phyloP scores from a whole-genome alignment of 2,329 filamentous ascomycete species.

The Fusarium verticillioides region DNA sequence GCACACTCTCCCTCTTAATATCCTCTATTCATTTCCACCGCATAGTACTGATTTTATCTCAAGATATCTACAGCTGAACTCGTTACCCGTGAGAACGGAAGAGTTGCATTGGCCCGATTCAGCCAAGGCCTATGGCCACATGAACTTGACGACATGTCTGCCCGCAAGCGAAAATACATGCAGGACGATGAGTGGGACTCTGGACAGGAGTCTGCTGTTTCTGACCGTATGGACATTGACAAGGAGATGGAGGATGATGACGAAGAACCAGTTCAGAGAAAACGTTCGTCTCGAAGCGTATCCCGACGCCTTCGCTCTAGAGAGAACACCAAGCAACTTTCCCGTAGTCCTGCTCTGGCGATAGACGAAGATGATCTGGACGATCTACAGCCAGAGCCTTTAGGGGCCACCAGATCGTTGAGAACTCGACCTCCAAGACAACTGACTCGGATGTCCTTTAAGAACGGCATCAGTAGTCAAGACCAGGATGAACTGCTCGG shows the following conservation, averaged over 20 bases:
- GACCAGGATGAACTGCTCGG: slow-evolving; percentile 50
- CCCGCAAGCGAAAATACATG: slow-evolving; percentile 49
- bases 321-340: slow-evolving; percentile 36
- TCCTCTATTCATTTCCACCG: neutral
- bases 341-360: slow-evolving; percentile 21
- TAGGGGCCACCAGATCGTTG: slow-evolving; percentile 31
- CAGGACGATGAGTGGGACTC: slow-evolving; percentile 46
- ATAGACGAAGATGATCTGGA: slow-evolving; percentile 38
- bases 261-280: slow-evolving; percentile 11
- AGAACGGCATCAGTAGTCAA: slow-evolving; percentile 34
- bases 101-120: slow-evolving; percentile 43
- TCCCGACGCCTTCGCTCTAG: slow-evolving; percentile 43
- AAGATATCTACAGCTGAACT: slow-evolving; percentile 50
- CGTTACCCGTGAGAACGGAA: slow-evolving; percentile 48
- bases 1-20: neutral
- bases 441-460: slow-evolving; percentile 41
- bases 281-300: slow-evolving; percentile 13
- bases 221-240: slow-evolving; percentile 45
- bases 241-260: slow-evolving; percentile 42
- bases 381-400: slow-evolving; percentile 11
- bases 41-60: slow-evolving; percentile 30
- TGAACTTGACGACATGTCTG: slow-evolving; percentile 31
- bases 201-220: slow-evolving; percentile 36
- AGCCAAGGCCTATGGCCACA: slow-evolving; percentile 19
- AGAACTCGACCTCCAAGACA: slow-evolving; percentile 45